Conservation (phyloP, 176 grass and related monocot species). For the Aegilops tauschii region DNA sequence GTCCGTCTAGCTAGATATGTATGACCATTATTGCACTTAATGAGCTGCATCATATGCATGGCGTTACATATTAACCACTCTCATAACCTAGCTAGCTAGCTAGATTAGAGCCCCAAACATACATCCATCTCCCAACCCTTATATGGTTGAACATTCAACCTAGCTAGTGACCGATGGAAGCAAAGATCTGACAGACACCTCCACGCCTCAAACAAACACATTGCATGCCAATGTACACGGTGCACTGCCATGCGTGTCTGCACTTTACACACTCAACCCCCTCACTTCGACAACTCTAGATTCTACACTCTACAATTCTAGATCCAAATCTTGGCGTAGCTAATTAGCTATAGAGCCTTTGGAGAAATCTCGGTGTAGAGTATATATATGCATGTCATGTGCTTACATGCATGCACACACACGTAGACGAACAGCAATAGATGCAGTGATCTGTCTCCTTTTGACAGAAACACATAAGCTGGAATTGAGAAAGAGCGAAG, state of each 20-base stretch:
- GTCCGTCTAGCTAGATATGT: background rate
- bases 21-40: background rate
- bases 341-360: background rate
- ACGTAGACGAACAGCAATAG: background rate
- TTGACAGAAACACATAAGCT: conserved; percentile 21
- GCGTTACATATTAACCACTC: background rate
- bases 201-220: conserved; percentile 5
- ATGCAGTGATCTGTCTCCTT: conserved; percentile 31
- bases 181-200: conserved; percentile 35
- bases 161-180: conserved; percentile 20
- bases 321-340: conserved; percentile 13
- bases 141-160: conserved; percentile 31
- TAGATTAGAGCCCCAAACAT: background rate
- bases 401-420: conserved; percentile 22
- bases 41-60: background rate
- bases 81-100: background rate
- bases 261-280: conserved; percentile 27
- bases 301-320: conserved; percentile 20
- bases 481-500: conserved; percentile 30
- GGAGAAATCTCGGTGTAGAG: background rate
- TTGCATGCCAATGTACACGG: conserved; percentile 33
- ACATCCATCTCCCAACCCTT: background rate
- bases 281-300: background rate
- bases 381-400: conserved; percentile 28
- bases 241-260: conserved; percentile 29